A percentile compares a stretch with the other conserved stretches of the same genome.
phyloP scores from a whole-genome alignment of 1,284 basidiomycete genomes.

The Ustilago cynodontis region DNA sequence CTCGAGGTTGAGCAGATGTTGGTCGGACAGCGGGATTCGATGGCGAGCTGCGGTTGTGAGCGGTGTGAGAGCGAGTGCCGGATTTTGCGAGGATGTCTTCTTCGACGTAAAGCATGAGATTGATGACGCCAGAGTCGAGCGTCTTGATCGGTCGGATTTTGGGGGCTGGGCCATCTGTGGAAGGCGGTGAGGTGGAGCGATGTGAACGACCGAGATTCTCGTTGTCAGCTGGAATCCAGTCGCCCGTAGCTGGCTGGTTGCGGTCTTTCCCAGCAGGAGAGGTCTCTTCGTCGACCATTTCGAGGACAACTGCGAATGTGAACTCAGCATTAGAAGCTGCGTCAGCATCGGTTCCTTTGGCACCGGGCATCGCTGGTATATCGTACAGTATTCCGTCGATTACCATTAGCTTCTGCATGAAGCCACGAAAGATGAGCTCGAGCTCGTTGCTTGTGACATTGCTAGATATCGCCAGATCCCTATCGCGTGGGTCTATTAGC shows the following conservation, averaged over 20 bases:
- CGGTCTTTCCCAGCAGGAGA: constrained; percentile 21
- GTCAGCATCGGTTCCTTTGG: constrained; percentile 13
- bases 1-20: constrained; percentile 27
- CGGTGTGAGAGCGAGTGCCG: background rate
- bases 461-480: constrained; percentile 74
- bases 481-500: constrained; percentile 77
- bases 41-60: background rate
- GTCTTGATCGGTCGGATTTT: constrained; percentile 52
- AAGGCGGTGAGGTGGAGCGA: background rate
- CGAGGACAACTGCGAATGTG: constrained; percentile 85
- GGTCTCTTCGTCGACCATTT: constrained; percentile 78
- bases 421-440: constrained; percentile 83
- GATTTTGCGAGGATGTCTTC: constrained; percentile 50
- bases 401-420: constrained; percentile 84
- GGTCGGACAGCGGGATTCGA: constrained; percentile 11
- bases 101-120: constrained; percentile 54
- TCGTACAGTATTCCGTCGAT: constrained; percentile 79
- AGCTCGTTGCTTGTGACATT: constrained; percentile 78
- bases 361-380: constrained; percentile 15
- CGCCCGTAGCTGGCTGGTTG: constrained; percentile 35
- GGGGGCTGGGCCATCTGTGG: constrained; percentile 7
- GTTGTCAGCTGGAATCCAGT: constrained; percentile 47
- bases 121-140: constrained; percentile 51
- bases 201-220: constrained; percentile 30
- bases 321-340: constrained; percentile 75